Evolutionary conservation across 2,329 filamentous ascomycete genomes (phyloP).

Genomic region (Lecanosticta acicola): DNA sequence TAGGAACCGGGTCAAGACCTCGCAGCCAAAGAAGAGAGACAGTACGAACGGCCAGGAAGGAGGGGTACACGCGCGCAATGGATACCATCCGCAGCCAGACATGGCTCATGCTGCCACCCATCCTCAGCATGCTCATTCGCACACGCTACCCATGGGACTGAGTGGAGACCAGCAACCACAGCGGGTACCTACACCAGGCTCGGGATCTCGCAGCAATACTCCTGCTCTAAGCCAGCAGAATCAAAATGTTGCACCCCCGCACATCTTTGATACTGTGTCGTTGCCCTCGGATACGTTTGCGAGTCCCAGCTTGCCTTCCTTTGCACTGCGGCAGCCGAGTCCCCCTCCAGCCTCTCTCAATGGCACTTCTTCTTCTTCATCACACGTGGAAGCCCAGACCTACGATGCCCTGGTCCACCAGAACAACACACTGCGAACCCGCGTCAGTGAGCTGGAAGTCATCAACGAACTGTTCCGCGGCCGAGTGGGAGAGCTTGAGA

Average conservation of each 20-base stretch:
- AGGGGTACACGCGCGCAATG: conserved; percentile 14
- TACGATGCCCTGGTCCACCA: conserved; percentile 74
- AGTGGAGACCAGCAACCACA: conserved; percentile 9
- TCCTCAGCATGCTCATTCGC: conserved; percentile 27
- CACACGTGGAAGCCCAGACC: conserved; percentile 58
- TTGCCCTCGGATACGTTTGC: conserved; percentile 67
- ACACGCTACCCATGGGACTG: conserved; percentile 16
- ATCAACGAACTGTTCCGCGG: conserved; percentile 72
- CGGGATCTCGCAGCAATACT: conserved; percentile 72
- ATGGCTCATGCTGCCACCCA: conserved; percentile 10
- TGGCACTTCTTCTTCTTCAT: conserved; percentile 42
- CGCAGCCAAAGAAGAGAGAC: conserved; percentile 62
- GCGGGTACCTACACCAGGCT: conserved; percentile 31
- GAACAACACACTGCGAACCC: conserved; percentile 86
- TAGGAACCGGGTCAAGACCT: conserved; percentile 92
- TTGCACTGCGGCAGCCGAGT: conserved; percentile 48
- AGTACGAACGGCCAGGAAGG: conserved; percentile 16
- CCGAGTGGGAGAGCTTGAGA: conserved; percentile 66
- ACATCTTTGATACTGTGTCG: conserved; percentile 67
- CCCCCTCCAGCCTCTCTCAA: conserved; percentile 55
- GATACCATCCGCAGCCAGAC: conserved; percentile 18
- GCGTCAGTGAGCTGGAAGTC: conserved; percentile 89
- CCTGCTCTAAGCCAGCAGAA: conserved; percentile 60
- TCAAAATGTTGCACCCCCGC: conserved; percentile 64
- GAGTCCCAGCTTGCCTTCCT: conserved; percentile 43